Base-by-base conservation (phyloP, 139 green algal species). In the Ettlia oleoabundans region DNA sequence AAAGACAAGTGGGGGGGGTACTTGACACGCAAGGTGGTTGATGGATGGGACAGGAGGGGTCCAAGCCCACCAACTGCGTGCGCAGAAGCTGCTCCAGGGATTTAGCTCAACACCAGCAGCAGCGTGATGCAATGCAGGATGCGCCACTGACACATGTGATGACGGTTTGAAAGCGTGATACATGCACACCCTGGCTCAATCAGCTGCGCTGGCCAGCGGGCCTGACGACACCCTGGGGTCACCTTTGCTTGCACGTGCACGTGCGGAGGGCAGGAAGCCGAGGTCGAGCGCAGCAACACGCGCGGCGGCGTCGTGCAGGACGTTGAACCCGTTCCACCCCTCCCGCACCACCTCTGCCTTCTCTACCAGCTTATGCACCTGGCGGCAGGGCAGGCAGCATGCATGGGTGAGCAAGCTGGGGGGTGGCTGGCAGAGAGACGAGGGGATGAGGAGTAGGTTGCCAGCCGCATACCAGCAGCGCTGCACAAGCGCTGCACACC, bases 251-350 rank as follows among this genome's bases (percentile, higher is more conserved):
- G 70, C 75, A 22, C 69, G 33, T 13, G 89, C 90, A 35, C 78
- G 43, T 0, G 86, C 84, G 0, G 86, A 92, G 41, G 96, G 95
- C 69, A 96, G 81, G 82, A 99, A 98, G 82, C 97, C 97, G 24
- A 99, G 85, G 89, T 99, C 97, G 63, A 99, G 85, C 0, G 94
- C 97, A 5, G 91, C 97, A 35, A 98, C 95, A 24, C 92, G 88
- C 0, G 90, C 92, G 2, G 97, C 97, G 10, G 86, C 84, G 83
- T 97, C 94, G 76, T 99, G 97, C 58, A 99, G 90, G 69, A 99
- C 88, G 80, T 98, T 98, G 90, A 97, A 98, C 69, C 96, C 96
- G 73, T 98, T 98, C 96, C 96, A 99, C 40, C 84, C 96, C 26
- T 93, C 90, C 3, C 67, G 92, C 65, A 99, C 92, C 53, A 98